Base-by-base conservation (phyloP, 495 filamentous ascomycete genomes). In the Stereocaulon alpinum region DNA sequence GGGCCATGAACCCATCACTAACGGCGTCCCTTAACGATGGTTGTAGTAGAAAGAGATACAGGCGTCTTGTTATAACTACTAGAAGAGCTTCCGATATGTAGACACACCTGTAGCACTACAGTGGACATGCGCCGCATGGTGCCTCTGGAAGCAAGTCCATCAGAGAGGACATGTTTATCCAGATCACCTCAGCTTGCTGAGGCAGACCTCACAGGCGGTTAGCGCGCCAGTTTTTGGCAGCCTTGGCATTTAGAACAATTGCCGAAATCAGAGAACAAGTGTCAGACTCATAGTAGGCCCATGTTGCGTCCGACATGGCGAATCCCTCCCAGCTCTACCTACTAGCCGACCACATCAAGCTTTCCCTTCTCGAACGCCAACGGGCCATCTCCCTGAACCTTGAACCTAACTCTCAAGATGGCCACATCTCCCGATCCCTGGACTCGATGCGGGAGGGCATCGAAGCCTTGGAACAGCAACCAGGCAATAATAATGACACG, bases 361-460 rank as follows among this genome's bases (percentile, higher is more conserved):
- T 81, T 50, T 80, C 78, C 6, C 70, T 79, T 7, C 70, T 96
- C 29, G 93, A 97, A 70, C 84, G 92, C 51, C 87, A 95, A 74
- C 86, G 92, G 45, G 90, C 91, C n/a, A 83, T 88, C 58, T 86
- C 85, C 1, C 79, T 95, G n/a, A 84, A 89, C 58, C 83, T 95
- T 34, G 84, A 90, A 67, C 82, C 86, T 9, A 89, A 89, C 68
- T 81, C 86, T 7, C 88, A 95, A 72, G 90, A 94, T 76, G 86
- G 86, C 34, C 87, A 94, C 64, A 93, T 96, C 62, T 91, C 89
- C 6, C 79, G 88, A 45, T 95, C 91, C 11, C 79, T 98, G 43
- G 88, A 94, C 34, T 87, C 87, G 41, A 80, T 98, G 53, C 82
- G 82, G 44, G 88, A 91, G 62, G 91, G 93, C 17, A 80, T 98